Evolutionary conservation across 1,139 yeast genomes (phyloP).

Genomic region (Blastobotrys serpentis): DNA sequence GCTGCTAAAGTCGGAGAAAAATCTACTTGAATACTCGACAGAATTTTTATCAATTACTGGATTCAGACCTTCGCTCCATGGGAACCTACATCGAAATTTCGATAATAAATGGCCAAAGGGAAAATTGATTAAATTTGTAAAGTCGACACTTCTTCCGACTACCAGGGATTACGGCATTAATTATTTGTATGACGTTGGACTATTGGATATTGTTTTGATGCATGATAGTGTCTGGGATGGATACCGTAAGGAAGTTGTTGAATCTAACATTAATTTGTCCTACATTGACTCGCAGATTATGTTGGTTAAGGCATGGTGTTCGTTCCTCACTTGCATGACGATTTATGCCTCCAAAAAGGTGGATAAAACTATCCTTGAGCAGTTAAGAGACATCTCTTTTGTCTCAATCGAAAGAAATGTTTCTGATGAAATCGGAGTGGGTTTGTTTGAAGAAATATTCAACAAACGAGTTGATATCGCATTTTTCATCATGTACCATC

Average conservation of each 20-base stretch:
- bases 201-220: slow-evolving; percentile 61
- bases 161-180: slow-evolving; percentile 53
- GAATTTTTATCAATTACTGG: slow-evolving; percentile 42
- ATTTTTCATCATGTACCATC: slow-evolving; percentile 58
- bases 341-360: slow-evolving; percentile 35
- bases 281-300: slow-evolving; percentile 64
- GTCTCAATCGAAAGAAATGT: slow-evolving; percentile 54
- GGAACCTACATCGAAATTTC: slow-evolving; percentile 47
- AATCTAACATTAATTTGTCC: slow-evolving; percentile 65
- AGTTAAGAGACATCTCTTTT: slow-evolving; percentile 41
- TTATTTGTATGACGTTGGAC: slow-evolving; percentile 57
- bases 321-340: slow-evolving; percentile 65
- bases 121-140: slow-evolving; percentile 51
- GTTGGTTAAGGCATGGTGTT: slow-evolving; percentile 75
- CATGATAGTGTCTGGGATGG: slow-evolving; percentile 53
- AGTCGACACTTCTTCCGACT: slow-evolving; percentile 28
- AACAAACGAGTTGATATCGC: slow-evolving; percentile 67
- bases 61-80: slow-evolving; percentile 49
- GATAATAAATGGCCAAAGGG: slow-evolving; percentile 49
- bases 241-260: slow-evolving; percentile 52
- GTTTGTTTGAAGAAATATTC: slow-evolving; percentile 51
- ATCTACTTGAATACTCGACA: slow-evolving; percentile 32
- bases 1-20: not conserved
- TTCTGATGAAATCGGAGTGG: slow-evolving; percentile 53
- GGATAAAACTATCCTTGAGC: slow-evolving; percentile 40